Conservation (phyloP, 352 stramenopile genomes). For the Pythium grandisporangium region DNA sequence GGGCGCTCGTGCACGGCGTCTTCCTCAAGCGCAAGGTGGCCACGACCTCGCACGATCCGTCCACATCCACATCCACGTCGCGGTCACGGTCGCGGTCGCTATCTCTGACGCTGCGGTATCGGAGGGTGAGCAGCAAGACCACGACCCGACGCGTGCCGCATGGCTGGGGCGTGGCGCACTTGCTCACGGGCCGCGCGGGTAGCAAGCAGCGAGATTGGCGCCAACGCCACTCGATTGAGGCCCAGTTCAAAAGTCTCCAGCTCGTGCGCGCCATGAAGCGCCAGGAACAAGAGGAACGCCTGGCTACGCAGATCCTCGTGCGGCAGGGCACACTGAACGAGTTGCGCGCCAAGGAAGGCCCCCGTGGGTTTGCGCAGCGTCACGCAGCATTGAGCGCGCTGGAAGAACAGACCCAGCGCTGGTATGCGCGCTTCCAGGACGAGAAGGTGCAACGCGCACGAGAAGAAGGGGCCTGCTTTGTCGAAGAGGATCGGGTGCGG, state of each 20-base stretch:
- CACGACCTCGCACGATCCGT: constrained; percentile 4
- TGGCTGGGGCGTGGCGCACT: constrained; percentile 71
- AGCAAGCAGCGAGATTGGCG: constrained; percentile 39
- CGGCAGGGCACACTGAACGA: constrained; percentile 57
- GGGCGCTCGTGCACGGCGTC: constrained; percentile 68
- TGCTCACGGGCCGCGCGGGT: constrained; percentile 33
- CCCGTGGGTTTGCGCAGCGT: constrained; percentile 56
- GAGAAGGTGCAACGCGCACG: constrained; percentile 27
- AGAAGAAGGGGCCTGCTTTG: constrained; percentile 39
- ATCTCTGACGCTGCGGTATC: too few species aligned
- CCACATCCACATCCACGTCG: constrained; percentile 1
- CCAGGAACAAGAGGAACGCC: constrained; percentile 49
- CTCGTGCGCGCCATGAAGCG: constrained; percentile 62
- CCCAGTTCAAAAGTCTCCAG: constrained; percentile 64
- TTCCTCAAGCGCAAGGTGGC: constrained; percentile 28
- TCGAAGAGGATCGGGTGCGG: constrained; percentile 36
- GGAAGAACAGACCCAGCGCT: constrained; percentile 42
- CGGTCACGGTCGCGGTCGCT: constrained; percentile 10
- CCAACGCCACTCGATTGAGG: constrained; percentile 52
- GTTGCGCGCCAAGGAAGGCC: constrained; percentile 54
- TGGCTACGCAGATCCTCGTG: constrained; percentile 52
- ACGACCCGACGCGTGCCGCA: constrained; percentile 34
- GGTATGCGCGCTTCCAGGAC: constrained; percentile 30
- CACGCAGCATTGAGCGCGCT: constrained; percentile 50
- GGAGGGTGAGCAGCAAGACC: too few species aligned